Base-by-base conservation (phyloP, 768 basidiomycete species). In the Lactifluus hygrophoroides region DNA sequence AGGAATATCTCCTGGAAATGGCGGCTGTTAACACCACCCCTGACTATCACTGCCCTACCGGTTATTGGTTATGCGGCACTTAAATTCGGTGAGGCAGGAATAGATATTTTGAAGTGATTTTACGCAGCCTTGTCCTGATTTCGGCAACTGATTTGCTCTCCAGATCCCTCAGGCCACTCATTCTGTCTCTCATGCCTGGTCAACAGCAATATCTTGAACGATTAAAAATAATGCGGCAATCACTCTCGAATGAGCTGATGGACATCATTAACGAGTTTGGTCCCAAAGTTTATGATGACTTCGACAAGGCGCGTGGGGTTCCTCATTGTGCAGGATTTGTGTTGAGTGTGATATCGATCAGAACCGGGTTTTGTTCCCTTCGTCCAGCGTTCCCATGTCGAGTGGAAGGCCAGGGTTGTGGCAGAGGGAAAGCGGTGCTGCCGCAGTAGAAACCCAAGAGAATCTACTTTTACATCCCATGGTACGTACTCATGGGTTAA, bases 41-140 rank as follows among this genome's bases (percentile, higher is more conserved):
- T 88, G 9, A 83, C 91, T 53, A 73, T 88, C 53, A 73, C 78
- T 5, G 76, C 82, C 2, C 72, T 97, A 21, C 94, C 95, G 17
- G 80, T 88, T 68, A 88, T 95, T 76, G 94, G 90, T 52, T 90
- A 86, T 68, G 90, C 91, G 6, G 90, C 94, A 5, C 79, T 98
- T 45, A 95, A 96, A 70, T 97, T 96, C 66, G 94, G 94, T 38
- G 94, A 98, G 70, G 95, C 94, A 37, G 95, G 94, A 40, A 86
- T 94, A 82, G 94, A 98, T 66, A 92, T 98, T 30, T 77, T 94
- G 54, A 96, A 96, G 94, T 94, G 64, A 67, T 86, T 74, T 14
- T n/a, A 34, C 19, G 51, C 28, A 28, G 35, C 54, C 19, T 49
- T 32, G 28, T 27, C 42, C 19, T 61, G 32, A 37, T 32, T 54